phyloP scores from a whole-genome alignment of 2,329 filamentous ascomycete genomes.

The Alternaria burnsii region DNA sequence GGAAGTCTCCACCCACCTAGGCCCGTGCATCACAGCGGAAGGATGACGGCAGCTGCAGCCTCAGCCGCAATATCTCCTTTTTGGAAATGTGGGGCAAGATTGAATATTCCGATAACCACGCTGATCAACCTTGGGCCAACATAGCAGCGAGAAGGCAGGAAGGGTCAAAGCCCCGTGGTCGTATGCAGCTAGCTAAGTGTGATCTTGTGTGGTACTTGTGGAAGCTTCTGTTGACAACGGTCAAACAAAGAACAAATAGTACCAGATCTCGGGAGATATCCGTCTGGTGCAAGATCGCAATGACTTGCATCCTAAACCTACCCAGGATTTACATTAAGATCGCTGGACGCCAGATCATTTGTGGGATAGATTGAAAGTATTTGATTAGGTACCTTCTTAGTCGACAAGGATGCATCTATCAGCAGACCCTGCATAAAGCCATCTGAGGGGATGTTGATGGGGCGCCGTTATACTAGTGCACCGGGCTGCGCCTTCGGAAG shows the following conservation, averaged over 20 bases:
- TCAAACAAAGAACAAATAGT: not conserved
- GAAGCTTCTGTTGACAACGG: not conserved
- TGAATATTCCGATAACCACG: not conserved
- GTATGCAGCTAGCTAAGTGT: not conserved
- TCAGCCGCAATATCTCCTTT: slow-evolving; percentile 1
- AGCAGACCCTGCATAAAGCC: not conserved
- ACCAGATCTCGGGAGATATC: not conserved
- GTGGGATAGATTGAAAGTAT: not conserved
- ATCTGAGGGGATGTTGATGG: not conserved
- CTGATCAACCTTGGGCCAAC: slow-evolving; percentile 1
- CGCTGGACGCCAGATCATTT: not conserved
- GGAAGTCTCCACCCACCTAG: not conserved
- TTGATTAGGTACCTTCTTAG: not conserved
- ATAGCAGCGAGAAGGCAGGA: not conserved
- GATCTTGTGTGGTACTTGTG: not conserved
- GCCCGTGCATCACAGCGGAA: not conserved
- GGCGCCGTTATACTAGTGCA: not conserved
- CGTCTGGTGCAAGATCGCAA: not conserved
- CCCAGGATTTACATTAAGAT: not conserved
- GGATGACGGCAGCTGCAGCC: slow-evolving; percentile 3
- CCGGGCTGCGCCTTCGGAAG: not conserved
- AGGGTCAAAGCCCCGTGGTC: not conserved
- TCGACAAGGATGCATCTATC: not conserved
- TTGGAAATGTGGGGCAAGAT: slow-evolving; percentile 2
- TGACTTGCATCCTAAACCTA: not conserved